phyloP scores from a whole-genome alignment of 1,284 basidiomycete genomes.

The Marasmius oreades region DNA sequence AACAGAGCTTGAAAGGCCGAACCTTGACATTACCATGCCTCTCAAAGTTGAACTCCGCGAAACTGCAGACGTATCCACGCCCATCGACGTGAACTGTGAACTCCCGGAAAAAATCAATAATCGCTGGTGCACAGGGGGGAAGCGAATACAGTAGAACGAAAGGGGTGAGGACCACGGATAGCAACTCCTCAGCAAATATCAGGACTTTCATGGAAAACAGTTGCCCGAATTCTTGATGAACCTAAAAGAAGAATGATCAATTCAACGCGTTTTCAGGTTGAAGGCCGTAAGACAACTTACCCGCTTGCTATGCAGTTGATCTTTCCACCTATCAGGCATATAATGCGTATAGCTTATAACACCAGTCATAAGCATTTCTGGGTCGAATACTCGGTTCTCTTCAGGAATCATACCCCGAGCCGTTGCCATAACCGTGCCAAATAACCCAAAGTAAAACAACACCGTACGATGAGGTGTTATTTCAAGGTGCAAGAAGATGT shows the following conservation, averaged over 20 bases:
- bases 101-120: conserved; percentile 95
- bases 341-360: conserved; percentile 95
- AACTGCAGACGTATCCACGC: conserved; percentile 94
- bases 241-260: conserved; percentile 40
- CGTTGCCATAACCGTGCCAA: conserved; percentile 84
- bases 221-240: conserved; percentile 85
- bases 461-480: conserved; percentile 92
- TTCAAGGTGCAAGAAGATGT: conserved; percentile 91
- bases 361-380: conserved; percentile 87
- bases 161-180: conserved; percentile 91
- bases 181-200: conserved; percentile 84
- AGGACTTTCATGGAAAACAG: conserved; percentile 87
- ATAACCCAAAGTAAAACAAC: conserved; percentile 89
- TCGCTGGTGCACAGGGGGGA: conserved; percentile 81
- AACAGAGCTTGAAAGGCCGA: conserved; percentile 16
- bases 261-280: conserved; percentile 6
- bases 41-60: conserved; percentile 97
- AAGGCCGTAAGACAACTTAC: conserved; percentile 35
- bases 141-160: conserved; percentile 93
- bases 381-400: conserved; percentile 90
- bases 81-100: conserved; percentile 97
- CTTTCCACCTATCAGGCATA: conserved; percentile 90
- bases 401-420: conserved; percentile 95
- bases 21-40: conserved; percentile 86
- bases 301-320: conserved; percentile 84